Percentiles rank a stretch among this genome's conserved stretches.
These are phyloP conservation scores for Backusella tuberculispora DNA, from an alignment of 192 early-diverging fungal genomes.

Conservation along the genomic window DNA sequence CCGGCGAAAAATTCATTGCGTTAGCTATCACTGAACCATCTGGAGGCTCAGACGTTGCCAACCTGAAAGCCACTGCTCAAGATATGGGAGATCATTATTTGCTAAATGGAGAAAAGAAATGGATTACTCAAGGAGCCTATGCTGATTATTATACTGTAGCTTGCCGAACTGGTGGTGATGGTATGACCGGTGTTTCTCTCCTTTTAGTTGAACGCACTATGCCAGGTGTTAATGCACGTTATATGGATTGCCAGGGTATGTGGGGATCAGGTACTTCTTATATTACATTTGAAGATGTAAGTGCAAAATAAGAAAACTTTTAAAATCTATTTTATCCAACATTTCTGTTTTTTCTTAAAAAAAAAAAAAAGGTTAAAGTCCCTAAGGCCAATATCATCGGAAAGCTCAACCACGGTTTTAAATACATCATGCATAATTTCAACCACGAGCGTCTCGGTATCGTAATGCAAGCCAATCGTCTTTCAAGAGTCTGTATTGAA, in stretches of 20 bases:
- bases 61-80: conserved; percentile 67
- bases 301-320: conserved; percentile 25
- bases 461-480: conserved; percentile 81
- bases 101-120: conserved; percentile 92
- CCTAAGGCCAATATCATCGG: conserved; percentile 73
- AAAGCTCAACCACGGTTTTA: conserved; percentile 79
- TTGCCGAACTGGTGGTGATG: conserved; percentile 80
- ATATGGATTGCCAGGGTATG: conserved; percentile 94
- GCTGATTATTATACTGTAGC: conserved; percentile 91
- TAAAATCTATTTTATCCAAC: no score
- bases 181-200: conserved; percentile 80
- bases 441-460: conserved; percentile 88
- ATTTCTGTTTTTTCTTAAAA: no score
- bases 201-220: conserved; percentile 89
- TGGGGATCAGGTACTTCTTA: conserved; percentile 86
- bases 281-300: conserved; percentile 78
- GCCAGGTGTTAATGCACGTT: conserved; percentile 86
- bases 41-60: conserved; percentile 78
- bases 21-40: conserved; percentile 80
- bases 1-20: conserved; percentile 74
- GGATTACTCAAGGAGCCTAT: conserved; percentile 96
- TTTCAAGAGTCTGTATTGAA: conserved; percentile 86
- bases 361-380: conserved; percentile 32
- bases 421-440: conserved; percentile 94
- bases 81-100: conserved; percentile 77